Evolutionary conservation across 352 stramenopile genomes (phyloP), one percentile per base, ranked within the genome.

Genomic region (Peronospora farinosa): DNA sequence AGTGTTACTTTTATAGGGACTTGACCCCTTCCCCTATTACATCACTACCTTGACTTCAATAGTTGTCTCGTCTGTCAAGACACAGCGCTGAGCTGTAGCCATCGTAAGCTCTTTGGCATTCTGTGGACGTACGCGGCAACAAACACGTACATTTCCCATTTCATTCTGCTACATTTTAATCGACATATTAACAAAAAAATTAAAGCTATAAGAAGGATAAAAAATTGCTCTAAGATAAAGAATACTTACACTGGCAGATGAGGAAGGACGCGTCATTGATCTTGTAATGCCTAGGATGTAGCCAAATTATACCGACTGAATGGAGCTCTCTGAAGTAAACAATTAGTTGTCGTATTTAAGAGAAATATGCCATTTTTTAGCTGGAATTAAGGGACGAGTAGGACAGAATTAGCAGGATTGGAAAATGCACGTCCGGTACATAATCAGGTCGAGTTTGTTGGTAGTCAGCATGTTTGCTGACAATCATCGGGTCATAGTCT

Each of bases 51-150:
- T 88, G 32, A 90, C 71, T 72, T 87, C 74, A 51, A 92, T 68
- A 25, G 64, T 65, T 38, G 73, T 68, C 17, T 63, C 62, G 11
- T 65, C 56, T n/a, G 75, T 71, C 21, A 58, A 63, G 47, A 89
- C 80, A 56, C 67, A 74, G 35, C 63, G 67, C 59, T 77, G 75
- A 16, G 76, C 74, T 31, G 57, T 65, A 9, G 57, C 57, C 65
- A 88, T 88, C 30, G 74, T 67, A 37, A 85, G 68, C 56, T 90
- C 79, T 56, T 86, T 91, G 49, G 55, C 67, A 60, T 92, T 94
- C 54, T 85, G 73, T 27, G 84, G 84, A 9, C 82, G 76, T 46
- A 93, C 77, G 48, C 84, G 78, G 57, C 82, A 93, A 54, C 73
- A 88, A 27, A 95, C 84, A 46, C 74, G 77, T 23, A 95, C 84